Conservation (phyloP, 176 grass and related monocot species). For the Hyparrhenia diplandra region DNA sequence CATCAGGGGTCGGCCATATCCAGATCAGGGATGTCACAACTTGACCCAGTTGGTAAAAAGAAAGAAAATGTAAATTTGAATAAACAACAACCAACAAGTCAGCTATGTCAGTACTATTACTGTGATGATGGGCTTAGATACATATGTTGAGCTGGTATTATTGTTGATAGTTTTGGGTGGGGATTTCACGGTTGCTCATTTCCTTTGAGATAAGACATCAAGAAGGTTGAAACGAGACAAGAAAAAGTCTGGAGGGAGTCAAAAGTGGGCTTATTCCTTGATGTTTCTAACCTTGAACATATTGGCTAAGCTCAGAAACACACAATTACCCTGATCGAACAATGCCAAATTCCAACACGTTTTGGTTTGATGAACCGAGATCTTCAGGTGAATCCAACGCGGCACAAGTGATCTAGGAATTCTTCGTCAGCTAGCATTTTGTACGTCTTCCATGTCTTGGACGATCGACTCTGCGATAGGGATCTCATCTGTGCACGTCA, state of each 20-base stretch:
- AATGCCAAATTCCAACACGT: not conserved
- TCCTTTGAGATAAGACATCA: not conserved
- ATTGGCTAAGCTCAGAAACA: conserved; percentile 5
- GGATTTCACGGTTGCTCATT: not conserved
- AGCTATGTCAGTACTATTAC: no score
- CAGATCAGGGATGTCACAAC: no score
- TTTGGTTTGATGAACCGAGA: not conserved
- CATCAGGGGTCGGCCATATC: no score
- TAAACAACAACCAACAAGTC: no score
- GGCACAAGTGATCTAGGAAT: conserved; percentile 6
- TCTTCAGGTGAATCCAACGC: conserved; percentile 18
- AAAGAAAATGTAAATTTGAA: no score
- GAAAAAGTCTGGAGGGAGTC: not conserved
- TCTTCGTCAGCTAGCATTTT: not conserved
- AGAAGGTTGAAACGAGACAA: not conserved
- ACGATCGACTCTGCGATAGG: not conserved
- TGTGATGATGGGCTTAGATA: no score
- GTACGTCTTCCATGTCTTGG: not conserved
- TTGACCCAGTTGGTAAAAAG: no score
- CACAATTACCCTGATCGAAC: not conserved
- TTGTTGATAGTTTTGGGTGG: no score
- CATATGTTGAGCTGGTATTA: no score
- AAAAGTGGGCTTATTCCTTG: not conserved
- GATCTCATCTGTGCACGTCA: not conserved
- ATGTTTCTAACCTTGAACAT: conserved; percentile 27